These are phyloP conservation scores for Lodderomyces theae DNA, from an alignment of 1,139 yeast genomes.

Conservation along the genomic window DNA sequence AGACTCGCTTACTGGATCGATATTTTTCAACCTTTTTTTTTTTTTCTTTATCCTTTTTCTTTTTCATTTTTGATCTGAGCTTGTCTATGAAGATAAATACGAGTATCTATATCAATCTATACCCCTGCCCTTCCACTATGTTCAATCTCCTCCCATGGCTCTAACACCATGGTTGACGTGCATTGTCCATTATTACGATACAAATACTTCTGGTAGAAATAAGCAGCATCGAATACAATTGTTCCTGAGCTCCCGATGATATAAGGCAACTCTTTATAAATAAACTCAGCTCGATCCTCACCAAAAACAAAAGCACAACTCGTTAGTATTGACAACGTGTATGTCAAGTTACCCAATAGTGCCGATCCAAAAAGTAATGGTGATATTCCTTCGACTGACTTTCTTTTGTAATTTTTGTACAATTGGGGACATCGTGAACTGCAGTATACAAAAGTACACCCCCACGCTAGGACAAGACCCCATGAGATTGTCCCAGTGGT, in stretches of 20 bases:
- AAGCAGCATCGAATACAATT: conserved; percentile 68
- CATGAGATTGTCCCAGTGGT: conserved; percentile 17
- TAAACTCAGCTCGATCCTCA: conserved; percentile 42
- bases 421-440: conserved; percentile 85
- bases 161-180: conserved; percentile 27
- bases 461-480: conserved; percentile 74
- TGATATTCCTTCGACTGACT: conserved; percentile 83
- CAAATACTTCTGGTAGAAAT: conserved; percentile 61
- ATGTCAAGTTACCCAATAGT: conserved; percentile 74
- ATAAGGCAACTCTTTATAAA: conserved; percentile 74
- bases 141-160: conserved; percentile 22
- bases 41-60: conserved; percentile 2
- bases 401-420: conserved; percentile 66
- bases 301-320: conserved; percentile 36
- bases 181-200: conserved; percentile 30
- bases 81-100: too few relatives aligned
- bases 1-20: not conserved
- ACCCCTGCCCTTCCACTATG: conserved; percentile 1
- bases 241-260: conserved; percentile 88
- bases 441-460: conserved; percentile 73
- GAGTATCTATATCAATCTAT: not conserved
- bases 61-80: not conserved
- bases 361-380: conserved; percentile 79
- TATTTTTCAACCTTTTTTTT: conserved; percentile 1
- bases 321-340: conserved; percentile 70